These are phyloP conservation scores for Mortierella sp. DNA, from an alignment of 371 early-diverging fungal species.

Conservation along the genomic window DNA sequence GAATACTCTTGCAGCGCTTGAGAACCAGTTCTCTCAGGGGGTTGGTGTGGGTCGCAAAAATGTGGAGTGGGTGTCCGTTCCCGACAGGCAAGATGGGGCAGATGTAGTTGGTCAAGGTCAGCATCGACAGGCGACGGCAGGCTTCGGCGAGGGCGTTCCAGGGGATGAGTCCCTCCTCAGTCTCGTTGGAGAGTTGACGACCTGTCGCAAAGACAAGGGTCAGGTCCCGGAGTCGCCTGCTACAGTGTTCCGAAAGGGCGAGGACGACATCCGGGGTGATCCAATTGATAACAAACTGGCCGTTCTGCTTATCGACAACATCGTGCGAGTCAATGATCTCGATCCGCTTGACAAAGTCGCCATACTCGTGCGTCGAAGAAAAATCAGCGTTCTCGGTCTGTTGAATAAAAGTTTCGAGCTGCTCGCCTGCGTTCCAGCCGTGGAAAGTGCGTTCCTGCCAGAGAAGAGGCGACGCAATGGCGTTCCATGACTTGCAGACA, in stretches of 20 bases:
- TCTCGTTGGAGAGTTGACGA: slow-evolving; percentile 44
- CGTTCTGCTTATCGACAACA: slow-evolving; percentile 57
- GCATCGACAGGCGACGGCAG: slow-evolving; percentile 48
- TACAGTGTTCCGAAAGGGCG: slow-evolving; percentile 54
- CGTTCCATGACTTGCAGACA: slow-evolving; percentile 52
- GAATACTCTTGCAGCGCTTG: slow-evolving; percentile 56
- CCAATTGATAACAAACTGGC: slow-evolving; percentile 58
- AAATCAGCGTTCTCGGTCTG: slow-evolving; percentile 56
- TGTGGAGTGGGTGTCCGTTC: slow-evolving; percentile 44
- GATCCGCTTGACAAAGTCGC: slow-evolving; percentile 55
- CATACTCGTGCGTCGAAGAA: slow-evolving; percentile 58
- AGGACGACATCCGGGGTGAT: slow-evolving; percentile 57
- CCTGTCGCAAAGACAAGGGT: slow-evolving; percentile 56
- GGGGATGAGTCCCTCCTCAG: slow-evolving; percentile 50
- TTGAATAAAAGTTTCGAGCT: slow-evolving; percentile 43
- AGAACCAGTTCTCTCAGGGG: slow-evolving; percentile 53
- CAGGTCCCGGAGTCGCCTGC: slow-evolving; percentile 48
- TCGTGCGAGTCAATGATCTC: slow-evolving; percentile 59
- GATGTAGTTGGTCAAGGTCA: slow-evolving; percentile 53
- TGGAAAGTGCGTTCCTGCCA: slow-evolving; percentile 58
- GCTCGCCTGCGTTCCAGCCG: slow-evolving; percentile 57
- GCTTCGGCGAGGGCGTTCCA: slow-evolving; percentile 56
- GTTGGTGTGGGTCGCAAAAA: slow-evolving; percentile 50
- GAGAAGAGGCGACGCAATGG: slow-evolving; percentile 49
- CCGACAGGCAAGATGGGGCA: slow-evolving; percentile 48